Conservation (phyloP, 1,139 yeast genomes). For the Candida sanyaensis region DNA sequence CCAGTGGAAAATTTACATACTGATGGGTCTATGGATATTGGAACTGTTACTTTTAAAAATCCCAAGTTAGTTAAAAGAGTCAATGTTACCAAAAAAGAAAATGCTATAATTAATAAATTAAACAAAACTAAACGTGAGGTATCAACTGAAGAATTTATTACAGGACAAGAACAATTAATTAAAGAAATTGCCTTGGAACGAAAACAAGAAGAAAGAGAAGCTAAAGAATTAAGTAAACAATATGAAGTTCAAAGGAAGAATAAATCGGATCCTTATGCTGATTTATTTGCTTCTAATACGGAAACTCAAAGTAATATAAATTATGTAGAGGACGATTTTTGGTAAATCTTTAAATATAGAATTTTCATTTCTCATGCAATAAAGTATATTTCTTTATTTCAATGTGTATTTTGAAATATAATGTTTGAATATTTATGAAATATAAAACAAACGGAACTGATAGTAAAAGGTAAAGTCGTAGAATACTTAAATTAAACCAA, state of each 20-base stretch:
- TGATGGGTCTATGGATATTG: conserved; percentile 77
- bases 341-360: conserved; percentile 27
- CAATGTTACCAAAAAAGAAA: conserved; percentile 59
- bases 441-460: background rate
- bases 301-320: conserved; percentile 55
- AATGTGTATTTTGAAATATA: background rate
- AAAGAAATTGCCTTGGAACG: conserved; percentile 38
- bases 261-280: conserved; percentile 56
- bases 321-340: conserved; percentile 68
- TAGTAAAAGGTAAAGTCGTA: background rate
- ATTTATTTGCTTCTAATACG: conserved; percentile 44
- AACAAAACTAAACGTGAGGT: conserved; percentile 61
- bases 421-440: conserved; percentile 1
- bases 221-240: conserved; percentile 18
- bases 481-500: background rate
- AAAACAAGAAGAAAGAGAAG: conserved; percentile 34
- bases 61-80: conserved; percentile 54
- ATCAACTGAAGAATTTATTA: conserved; percentile 52
- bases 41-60: conserved; percentile 75
- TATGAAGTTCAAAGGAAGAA: conserved; percentile 30
- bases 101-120: conserved; percentile 62
- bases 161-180: conserved; percentile 40
- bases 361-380: background rate
- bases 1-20: conserved; percentile 75
- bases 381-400: background rate